A percentile compares a stretch with the other conserved stretches of the same genome.
These are phyloP conservation scores for Theileria parva DNA, from an alignment of 169 alveolate species.

Conservation along the genomic window DNA sequence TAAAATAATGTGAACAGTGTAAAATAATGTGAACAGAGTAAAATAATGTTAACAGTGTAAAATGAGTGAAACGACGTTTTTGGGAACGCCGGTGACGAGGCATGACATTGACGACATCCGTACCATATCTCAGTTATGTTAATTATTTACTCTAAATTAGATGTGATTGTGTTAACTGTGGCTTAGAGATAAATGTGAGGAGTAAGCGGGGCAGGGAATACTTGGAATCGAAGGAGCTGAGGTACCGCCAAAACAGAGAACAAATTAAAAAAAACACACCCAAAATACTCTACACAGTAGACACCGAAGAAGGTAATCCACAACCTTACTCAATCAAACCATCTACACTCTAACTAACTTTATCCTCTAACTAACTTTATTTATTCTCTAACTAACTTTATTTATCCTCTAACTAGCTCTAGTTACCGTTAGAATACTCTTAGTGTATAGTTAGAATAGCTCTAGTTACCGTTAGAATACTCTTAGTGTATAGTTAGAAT, in stretches of 20 bases:
- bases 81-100: slow-evolving; percentile 64
- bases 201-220: not conserved
- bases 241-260: slow-evolving; percentile 51
- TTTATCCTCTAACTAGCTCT: too few species aligned
- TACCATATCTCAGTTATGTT: not conserved
- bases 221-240: slow-evolving; percentile 35
- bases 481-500: too few species aligned
- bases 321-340: too few species aligned
- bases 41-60: too few species aligned
- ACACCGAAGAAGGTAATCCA: slow-evolving; percentile 37
- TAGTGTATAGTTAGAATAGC: too few species aligned
- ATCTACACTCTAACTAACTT: too few species aligned
- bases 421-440: too few species aligned
- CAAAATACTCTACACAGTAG: slow-evolving; percentile 48
- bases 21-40: too few species aligned
- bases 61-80: slow-evolving; percentile 44
- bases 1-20: too few species aligned
- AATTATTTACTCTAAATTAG: not conserved
- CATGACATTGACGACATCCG: slow-evolving; percentile 61
- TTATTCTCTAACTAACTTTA: too few species aligned
- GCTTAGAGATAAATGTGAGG: slow-evolving; percentile 17
- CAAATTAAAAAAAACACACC: slow-evolving; percentile 29
- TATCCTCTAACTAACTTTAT: too few species aligned
- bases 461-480: too few species aligned
- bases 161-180: slow-evolving; percentile 9